Conservation (phyloP, 768 basidiomycete species). For the Suillus occidentalis region DNA sequence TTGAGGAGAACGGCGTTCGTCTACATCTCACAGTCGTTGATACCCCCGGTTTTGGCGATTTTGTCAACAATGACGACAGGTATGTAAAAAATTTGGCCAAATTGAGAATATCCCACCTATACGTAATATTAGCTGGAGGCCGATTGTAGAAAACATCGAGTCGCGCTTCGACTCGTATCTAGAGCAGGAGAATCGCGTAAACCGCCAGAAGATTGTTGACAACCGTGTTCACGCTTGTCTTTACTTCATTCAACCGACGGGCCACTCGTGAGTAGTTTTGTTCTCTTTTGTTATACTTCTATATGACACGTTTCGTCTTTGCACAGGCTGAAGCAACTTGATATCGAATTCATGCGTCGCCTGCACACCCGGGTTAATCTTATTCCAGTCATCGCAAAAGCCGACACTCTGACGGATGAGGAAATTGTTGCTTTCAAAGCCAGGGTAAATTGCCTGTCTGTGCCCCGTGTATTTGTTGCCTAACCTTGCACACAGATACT, state of each 20-base stretch:
- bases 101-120: slow-evolving; percentile 18
- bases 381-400: slow-evolving; percentile 98
- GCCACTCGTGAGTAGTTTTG: slow-evolving; percentile 77
- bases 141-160: slow-evolving; percentile 97
- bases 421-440: slow-evolving; percentile 93
- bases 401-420: slow-evolving; percentile 96
- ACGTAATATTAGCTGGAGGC: slow-evolving; percentile 78
- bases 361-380: slow-evolving; percentile 97
- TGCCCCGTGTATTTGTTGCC: neutral
- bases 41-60: slow-evolving; percentile 98
- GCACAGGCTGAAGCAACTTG: slow-evolving; percentile 89
- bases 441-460: slow-evolving; percentile 51
- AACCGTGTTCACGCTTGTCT: slow-evolving; percentile 98
- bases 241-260: slow-evolving; percentile 98
- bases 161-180: slow-evolving; percentile 96
- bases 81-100: slow-evolving; percentile 34
- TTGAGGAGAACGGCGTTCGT: slow-evolving; percentile 97
- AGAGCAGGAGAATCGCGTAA: slow-evolving; percentile 98
- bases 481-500: slow-evolving; percentile 59
- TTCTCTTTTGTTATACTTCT: neutral
- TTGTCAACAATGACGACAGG: slow-evolving; percentile 99
- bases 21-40: slow-evolving; percentile 98
- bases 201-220: slow-evolving; percentile 89
- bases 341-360: slow-evolving; percentile 98
- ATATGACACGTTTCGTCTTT: slow-evolving; percentile 1